Evolutionary conservation across 2,329 filamentous ascomycete genomes (phyloP).

Genomic region (Aspergillus sp.): DNA sequence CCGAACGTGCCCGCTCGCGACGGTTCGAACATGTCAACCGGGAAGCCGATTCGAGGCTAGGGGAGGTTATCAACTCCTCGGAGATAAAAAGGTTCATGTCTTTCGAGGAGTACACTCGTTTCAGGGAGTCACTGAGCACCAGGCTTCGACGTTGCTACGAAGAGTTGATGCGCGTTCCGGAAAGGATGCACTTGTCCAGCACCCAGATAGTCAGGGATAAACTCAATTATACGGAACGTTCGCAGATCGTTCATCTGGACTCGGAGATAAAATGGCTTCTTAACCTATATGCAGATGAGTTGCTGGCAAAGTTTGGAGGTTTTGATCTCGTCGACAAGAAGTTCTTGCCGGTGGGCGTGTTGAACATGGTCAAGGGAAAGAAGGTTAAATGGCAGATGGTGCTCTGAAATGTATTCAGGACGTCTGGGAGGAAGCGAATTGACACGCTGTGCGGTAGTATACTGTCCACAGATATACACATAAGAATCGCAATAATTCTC

Average conservation of each 20-base stretch:
- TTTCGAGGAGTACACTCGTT: slow-evolving; percentile 35
- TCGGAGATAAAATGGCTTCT: slow-evolving; percentile 31
- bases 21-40: not conserved
- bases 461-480: no score
- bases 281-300: slow-evolving; percentile 33
- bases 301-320: slow-evolving; percentile 34
- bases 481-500: no score
- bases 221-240: not conserved
- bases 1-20: not conserved
- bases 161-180: slow-evolving; percentile 24
- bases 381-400: slow-evolving; percentile 44
- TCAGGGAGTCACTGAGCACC: slow-evolving; percentile 4
- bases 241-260: not conserved
- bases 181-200: not conserved
- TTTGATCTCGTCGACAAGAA: slow-evolving; percentile 38
- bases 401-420: slow-evolving; percentile 19
- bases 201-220: slow-evolving; percentile 6
- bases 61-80: slow-evolving; percentile 9
- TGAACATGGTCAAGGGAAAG: slow-evolving; percentile 41
- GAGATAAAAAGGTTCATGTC: slow-evolving; percentile 26
- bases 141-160: slow-evolving; percentile 23
- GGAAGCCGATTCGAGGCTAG: slow-evolving; percentile 2
- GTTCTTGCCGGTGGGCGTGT: slow-evolving; percentile 38
- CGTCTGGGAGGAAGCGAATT: no score
- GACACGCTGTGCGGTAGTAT: no score